Base-by-base conservation (phyloP, 164 flowering plant genomes). In the Vitis cinerea region DNA sequence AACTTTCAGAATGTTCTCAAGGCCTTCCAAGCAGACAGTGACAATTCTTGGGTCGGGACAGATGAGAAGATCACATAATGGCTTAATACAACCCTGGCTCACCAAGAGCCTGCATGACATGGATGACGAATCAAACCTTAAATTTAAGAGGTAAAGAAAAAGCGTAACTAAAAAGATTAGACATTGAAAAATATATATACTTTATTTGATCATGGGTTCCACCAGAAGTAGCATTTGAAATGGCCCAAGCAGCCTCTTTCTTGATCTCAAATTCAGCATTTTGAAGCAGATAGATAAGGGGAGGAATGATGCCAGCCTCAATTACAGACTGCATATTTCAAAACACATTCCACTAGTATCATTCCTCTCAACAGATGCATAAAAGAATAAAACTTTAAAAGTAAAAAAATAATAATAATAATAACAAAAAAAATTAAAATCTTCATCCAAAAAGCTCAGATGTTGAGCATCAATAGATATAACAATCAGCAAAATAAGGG, bases 31-130 rank as follows among this genome's bases (percentile, higher is more conserved):
- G 72, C 88, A 85, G 27, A 89, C 88, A 1, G 88, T 87, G 50
- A 85, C 85, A 68, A 89, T 84, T 61, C 89, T 80, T 57, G 93
- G 86, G 59, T 89, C 93, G 19, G 90, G 91, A 67, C 93, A 87
- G 52, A 71, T 74, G 1, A 89, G 79, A 29, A 89, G 90, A 76
- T 87, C 89, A 72, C 90, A 87, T 60, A 89, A 44, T 44, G 93
- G 91, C 77, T 81, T 84, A 52, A 89, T 84, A 30, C 91, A 87
- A 16, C 89, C 89, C 70, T 83, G 80, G 65, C 67, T 70, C 71
- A 87, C 91, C 77, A 89, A 66, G 59, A 73, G 84, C 80, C 89
- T 85, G 60, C 10, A 59, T 53, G 4, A 65, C 51, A 69, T 23
- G 52, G 47, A 64, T 31, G 55, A 37, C 4, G 1, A 19, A 63